Base-by-base conservation (phyloP, 257 asterid genomes). In the Solanum peruvianum region DNA sequence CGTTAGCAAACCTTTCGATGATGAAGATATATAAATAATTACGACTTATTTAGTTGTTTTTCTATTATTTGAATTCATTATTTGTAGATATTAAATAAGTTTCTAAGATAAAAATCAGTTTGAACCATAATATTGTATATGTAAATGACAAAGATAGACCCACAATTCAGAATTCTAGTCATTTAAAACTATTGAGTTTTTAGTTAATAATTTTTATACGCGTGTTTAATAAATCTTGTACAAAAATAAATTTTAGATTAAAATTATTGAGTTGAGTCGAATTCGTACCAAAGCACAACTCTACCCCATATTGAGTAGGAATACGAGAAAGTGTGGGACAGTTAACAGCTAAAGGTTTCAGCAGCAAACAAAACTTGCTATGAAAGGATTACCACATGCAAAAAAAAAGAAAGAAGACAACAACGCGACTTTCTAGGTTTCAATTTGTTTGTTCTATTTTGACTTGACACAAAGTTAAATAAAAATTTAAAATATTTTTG, bases 251-350 rank as follows among this genome's bases (percentile, higher is more conserved):
- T 25, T 66, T 25, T 66, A 0, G 0, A 13, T 12, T 66, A 66
- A 67, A 67, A 0, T 0, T 70, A 70, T 0, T 4, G 25, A 69
- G n/a, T 70, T 31, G 1, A 69, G 39, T 0, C 0, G 1, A 70
- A 70, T 20, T 10, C 1, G 2, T 7, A 10, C 15, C 31, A 2
- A n/a, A 60, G 1, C 31, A 23, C 31, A 23, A 6, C 15, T 60
- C 29, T 2, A 12, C 75, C 72, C 70, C 9, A 75, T 23, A 75
- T 39, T 23, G 33, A 11, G 82, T 75, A 4, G 9, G n/a, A 45
- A 78, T 45, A 45, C 84, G n/a, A 45, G 11, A 80, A 29, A 18
- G 11, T 29, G 85, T 80, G 85, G 85, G 85, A 49, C 85, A 81
- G 44, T 3, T 7, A 49, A 49, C 45, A 81, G 45, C 85, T 11